phyloP scores from a whole-genome alignment of 164 flowering plant genomes.

The Tinospora cordifolia region DNA sequence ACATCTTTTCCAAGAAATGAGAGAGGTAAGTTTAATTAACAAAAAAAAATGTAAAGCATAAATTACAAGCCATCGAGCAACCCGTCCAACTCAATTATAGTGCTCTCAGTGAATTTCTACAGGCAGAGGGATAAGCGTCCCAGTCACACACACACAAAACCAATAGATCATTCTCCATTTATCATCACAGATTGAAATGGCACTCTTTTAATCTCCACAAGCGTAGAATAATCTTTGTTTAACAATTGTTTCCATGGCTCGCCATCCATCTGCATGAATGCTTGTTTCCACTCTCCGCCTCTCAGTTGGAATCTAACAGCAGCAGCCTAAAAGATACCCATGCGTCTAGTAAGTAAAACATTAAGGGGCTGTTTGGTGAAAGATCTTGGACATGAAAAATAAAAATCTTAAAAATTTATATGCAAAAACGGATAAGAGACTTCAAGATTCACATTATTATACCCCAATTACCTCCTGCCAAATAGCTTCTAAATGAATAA shows the following conservation, averaged over 20 bases:
- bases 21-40: too few relatives aligned
- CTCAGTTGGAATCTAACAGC: constrained; percentile 75
- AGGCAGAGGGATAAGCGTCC: not conserved
- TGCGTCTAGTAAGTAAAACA: not conserved
- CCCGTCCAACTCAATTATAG: not conserved
- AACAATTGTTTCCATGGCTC: constrained; percentile 97
- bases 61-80: not conserved
- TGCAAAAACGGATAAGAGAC: too few relatives aligned
- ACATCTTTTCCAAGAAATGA: too few relatives aligned
- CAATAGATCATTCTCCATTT: constrained; percentile 31
- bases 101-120: not conserved
- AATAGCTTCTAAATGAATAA: too few relatives aligned
- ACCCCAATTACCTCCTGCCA: too few relatives aligned
- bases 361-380: too few relatives aligned
- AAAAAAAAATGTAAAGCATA: not conserved
- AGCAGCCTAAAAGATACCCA: constrained; percentile 54
- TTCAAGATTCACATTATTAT: too few relatives aligned
- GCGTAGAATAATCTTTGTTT: constrained; percentile 57
- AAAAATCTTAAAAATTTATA: too few relatives aligned
- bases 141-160: not conserved
- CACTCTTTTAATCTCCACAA: constrained; percentile 76
- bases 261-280: constrained; percentile 91
- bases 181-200: constrained; percentile 70
- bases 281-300: constrained; percentile 85
- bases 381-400: too few relatives aligned